Evolutionary conservation across 1,139 yeast species (phyloP).

Genomic region (Taphrina flavorubra): DNA sequence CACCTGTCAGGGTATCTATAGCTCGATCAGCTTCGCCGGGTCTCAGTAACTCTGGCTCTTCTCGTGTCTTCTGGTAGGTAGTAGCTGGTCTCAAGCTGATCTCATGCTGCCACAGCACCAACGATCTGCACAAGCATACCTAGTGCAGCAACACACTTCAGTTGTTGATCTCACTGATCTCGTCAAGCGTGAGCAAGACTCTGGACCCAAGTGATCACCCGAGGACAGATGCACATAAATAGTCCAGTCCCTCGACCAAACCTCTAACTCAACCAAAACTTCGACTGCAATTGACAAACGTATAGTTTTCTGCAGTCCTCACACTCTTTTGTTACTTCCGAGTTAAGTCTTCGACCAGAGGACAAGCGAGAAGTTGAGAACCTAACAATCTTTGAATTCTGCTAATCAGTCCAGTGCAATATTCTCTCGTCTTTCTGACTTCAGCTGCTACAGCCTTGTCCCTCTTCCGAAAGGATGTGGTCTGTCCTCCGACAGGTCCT

Average conservation of each 20-base stretch:
- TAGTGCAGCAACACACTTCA: no score
- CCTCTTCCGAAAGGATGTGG: background rate
- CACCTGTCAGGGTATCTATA: no score
- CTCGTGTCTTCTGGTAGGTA: background rate
- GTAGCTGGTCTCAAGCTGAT: background rate
- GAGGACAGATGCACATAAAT: background rate
- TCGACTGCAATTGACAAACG: background rate
- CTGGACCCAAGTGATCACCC: background rate
- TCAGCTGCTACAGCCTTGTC: slow-evolving; percentile 9
- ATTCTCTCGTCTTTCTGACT: slow-evolving; percentile 3
- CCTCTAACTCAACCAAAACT: background rate
- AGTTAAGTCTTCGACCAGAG: background rate
- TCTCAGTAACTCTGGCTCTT: background rate
- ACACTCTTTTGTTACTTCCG: background rate
- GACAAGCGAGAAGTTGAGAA: background rate
- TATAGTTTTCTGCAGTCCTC: background rate
- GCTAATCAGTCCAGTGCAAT: slow-evolving; percentile 1
- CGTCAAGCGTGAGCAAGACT: background rate
- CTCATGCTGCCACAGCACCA: background rate
- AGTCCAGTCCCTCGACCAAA: background rate
- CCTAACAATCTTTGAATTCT: background rate
- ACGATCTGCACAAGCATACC: background rate
- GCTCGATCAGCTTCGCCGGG: background rate
- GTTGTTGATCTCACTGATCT: no score
- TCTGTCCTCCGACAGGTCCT: slow-evolving; percentile 11